Evolutionary conservation across 1,139 yeast genomes (phyloP).

Genomic region (Starmera stellimalicola): DNA sequence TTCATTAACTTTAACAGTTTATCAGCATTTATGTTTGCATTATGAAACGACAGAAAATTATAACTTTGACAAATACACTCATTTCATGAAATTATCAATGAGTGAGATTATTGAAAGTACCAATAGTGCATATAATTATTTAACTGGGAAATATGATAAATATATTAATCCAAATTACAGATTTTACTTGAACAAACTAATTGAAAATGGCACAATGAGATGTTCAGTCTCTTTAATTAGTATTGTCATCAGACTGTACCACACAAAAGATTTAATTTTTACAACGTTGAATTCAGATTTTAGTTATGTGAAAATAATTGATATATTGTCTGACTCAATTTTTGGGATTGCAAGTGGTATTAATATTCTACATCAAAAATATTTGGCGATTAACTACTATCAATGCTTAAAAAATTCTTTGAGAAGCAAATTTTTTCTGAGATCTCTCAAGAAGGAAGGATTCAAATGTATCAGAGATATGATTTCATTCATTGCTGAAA

Average conservation of each 20-base stretch:
- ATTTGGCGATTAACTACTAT: conserved; percentile 14
- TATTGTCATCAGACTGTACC: conserved; percentile 11
- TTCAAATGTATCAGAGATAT: conserved; percentile 17
- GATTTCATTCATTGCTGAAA: conserved; percentile 10
- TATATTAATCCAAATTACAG: conserved; percentile 10
- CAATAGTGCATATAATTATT: conserved; percentile 8
- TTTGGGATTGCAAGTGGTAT: conserved; percentile 12
- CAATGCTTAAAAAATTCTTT: conserved; percentile 16
- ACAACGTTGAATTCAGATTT: neutral
- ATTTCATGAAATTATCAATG: conserved; percentile 4
- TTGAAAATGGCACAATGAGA: conserved; percentile 12
- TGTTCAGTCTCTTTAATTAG: conserved; percentile 9
- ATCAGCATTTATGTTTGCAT: conserved; percentile 11
- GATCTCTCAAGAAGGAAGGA: conserved; percentile 15
- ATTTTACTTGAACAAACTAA: conserved; percentile 10
- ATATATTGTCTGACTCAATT: conserved; percentile 1
- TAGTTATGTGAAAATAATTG: conserved; percentile 1
- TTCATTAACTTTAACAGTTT: conserved; percentile 11
- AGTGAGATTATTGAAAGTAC: conserved; percentile 7
- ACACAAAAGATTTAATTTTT: conserved; percentile 11
- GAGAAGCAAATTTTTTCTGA: conserved; percentile 13
- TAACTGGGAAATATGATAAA: conserved; percentile 8
- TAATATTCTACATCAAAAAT: conserved; percentile 12
- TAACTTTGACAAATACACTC: conserved; percentile 7
- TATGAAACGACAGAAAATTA: conserved; percentile 11